Evolutionary conservation across 106 monocot species (phyloP), one percentile per base, ranked within the genome.

Genomic region (Allium fistulosum): DNA sequence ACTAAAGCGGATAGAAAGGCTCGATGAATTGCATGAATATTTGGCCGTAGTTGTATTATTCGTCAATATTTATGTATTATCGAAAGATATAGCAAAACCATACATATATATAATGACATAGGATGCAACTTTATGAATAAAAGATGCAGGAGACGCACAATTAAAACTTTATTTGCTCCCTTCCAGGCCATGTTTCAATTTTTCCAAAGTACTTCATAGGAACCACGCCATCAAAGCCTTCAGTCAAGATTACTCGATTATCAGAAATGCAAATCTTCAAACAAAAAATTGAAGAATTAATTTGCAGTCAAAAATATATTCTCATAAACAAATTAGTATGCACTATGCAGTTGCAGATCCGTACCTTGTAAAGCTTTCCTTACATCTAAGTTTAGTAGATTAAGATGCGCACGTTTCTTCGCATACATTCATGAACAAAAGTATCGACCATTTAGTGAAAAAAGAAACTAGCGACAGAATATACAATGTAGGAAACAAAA

Each of bases 171-270:
- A 99, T 68, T 17, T 47, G 50, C 46, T 84, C 80, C 81, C 92
- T 84, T 14, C 69, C 63, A 0, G 99, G 99, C 93, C 99, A 99
- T 46, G 90, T 90, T 73, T 93, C 93, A 0, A 99, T 90, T 83
- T 87, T 99, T 71, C 80, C 76, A 17, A 99, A 93, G 71, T 81
- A 93, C 52, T 81, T 63, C 9, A 83, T 74, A 13, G 92, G 99
- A 48, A 99, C 87, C 7, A 81, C 71, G 58, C 93, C 99, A 74
- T 99, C 81, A 22, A 99, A 99, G 61, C 99, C 99, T 74, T 93
- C 99, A 0, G 99, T 99, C 70, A 99, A 72, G 13, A 99, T 90
- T 53, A 99, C 93, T 65, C 83, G 84, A 65, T 99, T 99, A 67
- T 93, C 93, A 7, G 99, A 93, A 46, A 90, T 76, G 68, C 83